Evolutionary conservation across 1,284 basidiomycete species (phyloP), one percentile per base, ranked within the genome.

Genomic region (Rhodotorula sp.): DNA sequence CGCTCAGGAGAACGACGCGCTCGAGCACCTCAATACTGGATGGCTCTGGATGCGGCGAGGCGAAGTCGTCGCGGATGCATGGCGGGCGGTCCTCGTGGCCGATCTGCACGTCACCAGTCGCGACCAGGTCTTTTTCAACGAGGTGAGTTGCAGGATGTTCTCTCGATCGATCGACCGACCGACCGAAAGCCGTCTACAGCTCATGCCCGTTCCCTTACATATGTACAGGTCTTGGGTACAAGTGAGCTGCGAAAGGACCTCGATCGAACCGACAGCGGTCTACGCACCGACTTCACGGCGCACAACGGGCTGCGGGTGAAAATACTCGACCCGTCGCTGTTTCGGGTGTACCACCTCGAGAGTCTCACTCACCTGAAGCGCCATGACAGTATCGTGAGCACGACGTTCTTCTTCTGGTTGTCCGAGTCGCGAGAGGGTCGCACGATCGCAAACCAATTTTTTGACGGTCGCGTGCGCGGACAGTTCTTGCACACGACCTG

Each of bases 81-180:
- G 74, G 72, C 30, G 58, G 3, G n/a, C 24, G 22, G 74, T 75
- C 4, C 57, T 73, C n/a, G 53, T 60, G n/a, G 62, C 62, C 54
- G 73, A 75, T 49, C 45, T 73, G 59, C 12, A 26, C n/a, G 42
- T 37, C 18, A 57, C 48, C 6, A 64, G 61, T 0, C 57, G 73
- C 10, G 73, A 75, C 48, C 73, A 75, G 33, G n/a, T 60, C 62
- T 70, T 70, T 51, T 62, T 70, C 62, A 75, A 75, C 46, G 29
- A 29, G 24, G 73, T 72, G 44, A 8, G 70, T 22, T 15, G 26
- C 22, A 12, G 29, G 15, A n/a, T 33, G 22, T 49, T n/a, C 14
- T 30, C 1, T 2, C n/a, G 3, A 4, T 1, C 46, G 0, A 37
- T 2, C n/a, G 3, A 4, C 0, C 46, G 0, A 37, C 17, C 26